Conservation (phyloP, 164 flowering plant genomes). For the Vitis labrusca region DNA sequence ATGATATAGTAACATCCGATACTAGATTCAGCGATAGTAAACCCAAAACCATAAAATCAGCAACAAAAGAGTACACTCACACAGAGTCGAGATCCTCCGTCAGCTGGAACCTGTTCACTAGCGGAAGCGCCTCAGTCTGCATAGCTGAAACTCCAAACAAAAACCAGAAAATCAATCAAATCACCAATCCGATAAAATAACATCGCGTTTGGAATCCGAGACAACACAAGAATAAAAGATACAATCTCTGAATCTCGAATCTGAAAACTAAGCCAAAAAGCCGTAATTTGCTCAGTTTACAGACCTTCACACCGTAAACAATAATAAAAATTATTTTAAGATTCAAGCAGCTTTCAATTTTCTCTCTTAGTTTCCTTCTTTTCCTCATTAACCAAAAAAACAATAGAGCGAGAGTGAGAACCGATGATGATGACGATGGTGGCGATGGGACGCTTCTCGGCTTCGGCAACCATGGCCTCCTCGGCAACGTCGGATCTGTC, state of each 20-base stretch:
- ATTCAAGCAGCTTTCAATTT: no score
- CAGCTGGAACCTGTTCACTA: constrained; percentile 71
- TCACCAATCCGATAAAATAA: background rate
- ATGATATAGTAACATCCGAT: no score
- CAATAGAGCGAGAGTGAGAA: constrained; percentile 12
- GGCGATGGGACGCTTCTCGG: constrained; percentile 52
- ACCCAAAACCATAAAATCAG: background rate
- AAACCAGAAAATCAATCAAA: background rate
- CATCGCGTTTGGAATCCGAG: no score
- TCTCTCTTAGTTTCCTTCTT: no score
- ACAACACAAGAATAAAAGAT: no score
- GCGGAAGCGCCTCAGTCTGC: constrained; percentile 94
- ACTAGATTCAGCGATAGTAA: no score
- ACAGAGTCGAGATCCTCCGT: constrained; percentile 51
- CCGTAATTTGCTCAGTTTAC: no score
- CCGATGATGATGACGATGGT: constrained; percentile 76
- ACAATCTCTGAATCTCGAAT: no score
- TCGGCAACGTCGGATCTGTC: constrained; percentile 28
- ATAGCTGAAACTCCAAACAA: constrained; percentile 58
- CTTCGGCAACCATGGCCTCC: constrained; percentile 31
- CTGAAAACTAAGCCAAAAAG: no score
- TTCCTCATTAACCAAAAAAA: no score
- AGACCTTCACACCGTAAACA: no score
- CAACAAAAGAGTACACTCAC: constrained; percentile 40
- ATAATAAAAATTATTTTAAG: no score